Percentiles rank a stretch among this genome's conserved stretches.
These are phyloP conservation scores for Hymenoscyphus occultus DNA, from an alignment of 2,329 filamentous ascomycete genomes.

Conservation along the genomic window DNA sequence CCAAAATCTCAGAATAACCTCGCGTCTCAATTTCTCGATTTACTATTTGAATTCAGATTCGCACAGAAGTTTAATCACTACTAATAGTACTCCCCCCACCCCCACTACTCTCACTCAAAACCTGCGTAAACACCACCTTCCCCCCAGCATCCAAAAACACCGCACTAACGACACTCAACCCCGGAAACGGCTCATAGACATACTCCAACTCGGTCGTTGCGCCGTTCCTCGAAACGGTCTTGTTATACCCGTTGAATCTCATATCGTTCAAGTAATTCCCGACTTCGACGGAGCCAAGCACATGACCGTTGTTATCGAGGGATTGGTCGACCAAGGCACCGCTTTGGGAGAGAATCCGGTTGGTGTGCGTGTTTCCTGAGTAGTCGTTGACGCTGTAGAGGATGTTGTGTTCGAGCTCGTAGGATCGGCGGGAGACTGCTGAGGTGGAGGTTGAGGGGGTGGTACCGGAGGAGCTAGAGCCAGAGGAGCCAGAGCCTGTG, in stretches of 20 bases:
- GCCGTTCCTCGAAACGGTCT: conserved; percentile 44
- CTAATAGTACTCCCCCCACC: conserved; percentile 50
- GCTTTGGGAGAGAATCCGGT: conserved; percentile 54
- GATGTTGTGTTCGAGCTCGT: conserved; percentile 54
- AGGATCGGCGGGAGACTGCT: conserved; percentile 36
- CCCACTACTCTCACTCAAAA: conserved; percentile 51
- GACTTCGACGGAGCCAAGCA: conserved; percentile 43
- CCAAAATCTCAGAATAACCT: too few species aligned
- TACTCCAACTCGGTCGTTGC: conserved; percentile 51
- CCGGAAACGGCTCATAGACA: conserved; percentile 49
- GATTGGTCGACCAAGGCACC: conserved; percentile 53
- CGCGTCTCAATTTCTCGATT: not conserved
- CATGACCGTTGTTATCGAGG: conserved; percentile 52
- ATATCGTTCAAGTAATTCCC: conserved; percentile 52
- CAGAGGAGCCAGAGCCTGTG: conserved; percentile 5
- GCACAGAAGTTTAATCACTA: not conserved
- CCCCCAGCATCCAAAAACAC: conserved; percentile 49
- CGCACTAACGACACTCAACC: conserved; percentile 45
- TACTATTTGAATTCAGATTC: not conserved
- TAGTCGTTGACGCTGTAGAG: conserved; percentile 62
- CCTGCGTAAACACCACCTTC: conserved; percentile 48
- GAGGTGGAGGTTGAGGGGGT: conserved; percentile 2
- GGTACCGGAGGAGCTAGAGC: too few species aligned
- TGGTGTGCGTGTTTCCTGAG: conserved; percentile 52
- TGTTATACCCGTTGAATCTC: conserved; percentile 53